Evolutionary conservation across 306 rosid species (phyloP).

Genomic region (Rosa persica): DNA sequence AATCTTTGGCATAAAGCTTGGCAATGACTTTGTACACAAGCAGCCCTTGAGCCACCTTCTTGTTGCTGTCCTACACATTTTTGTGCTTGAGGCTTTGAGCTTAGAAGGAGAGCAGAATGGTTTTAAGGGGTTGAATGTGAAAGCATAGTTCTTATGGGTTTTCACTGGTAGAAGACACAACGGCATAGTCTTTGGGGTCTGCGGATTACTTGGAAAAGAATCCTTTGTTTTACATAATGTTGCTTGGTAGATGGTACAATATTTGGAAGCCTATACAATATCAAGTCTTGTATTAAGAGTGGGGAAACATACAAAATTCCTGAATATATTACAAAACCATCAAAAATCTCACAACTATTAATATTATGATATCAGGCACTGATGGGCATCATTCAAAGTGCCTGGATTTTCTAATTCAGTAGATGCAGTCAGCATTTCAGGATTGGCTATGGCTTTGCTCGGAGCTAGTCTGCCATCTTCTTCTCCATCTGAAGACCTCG

Average conservation of each 20-base stretch:
- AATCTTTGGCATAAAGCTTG: too few relatives aligned
- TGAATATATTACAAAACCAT: constrained; percentile 16
- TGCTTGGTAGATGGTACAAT: not conserved
- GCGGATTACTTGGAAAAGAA: too few relatives aligned
- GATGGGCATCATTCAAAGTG: constrained; percentile 19
- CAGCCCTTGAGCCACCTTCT: too few relatives aligned
- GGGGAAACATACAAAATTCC: constrained; percentile 8
- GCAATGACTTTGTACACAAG: too few relatives aligned
- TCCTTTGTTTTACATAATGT: too few relatives aligned
- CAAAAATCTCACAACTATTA: not conserved
- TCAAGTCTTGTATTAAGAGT: constrained; percentile 16
- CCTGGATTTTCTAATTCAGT: constrained; percentile 29
- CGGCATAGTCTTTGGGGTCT: too few relatives aligned
- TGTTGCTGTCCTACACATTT: too few relatives aligned
- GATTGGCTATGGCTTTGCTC: constrained; percentile 37
- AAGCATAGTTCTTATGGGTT: too few relatives aligned
- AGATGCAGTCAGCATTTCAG: constrained; percentile 16
- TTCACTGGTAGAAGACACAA: too few relatives aligned
- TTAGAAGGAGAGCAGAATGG: too few relatives aligned
- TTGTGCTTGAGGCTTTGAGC: too few relatives aligned
- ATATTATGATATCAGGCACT: not conserved
- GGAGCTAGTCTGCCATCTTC: constrained; percentile 43
- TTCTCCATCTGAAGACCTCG: constrained; percentile 60
- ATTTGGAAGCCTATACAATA: constrained; percentile 19
- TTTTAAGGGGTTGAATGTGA: too few relatives aligned